Conservation (phyloP, 1,284 basidiomycete genomes). For the Schizopora paradoxa region DNA sequence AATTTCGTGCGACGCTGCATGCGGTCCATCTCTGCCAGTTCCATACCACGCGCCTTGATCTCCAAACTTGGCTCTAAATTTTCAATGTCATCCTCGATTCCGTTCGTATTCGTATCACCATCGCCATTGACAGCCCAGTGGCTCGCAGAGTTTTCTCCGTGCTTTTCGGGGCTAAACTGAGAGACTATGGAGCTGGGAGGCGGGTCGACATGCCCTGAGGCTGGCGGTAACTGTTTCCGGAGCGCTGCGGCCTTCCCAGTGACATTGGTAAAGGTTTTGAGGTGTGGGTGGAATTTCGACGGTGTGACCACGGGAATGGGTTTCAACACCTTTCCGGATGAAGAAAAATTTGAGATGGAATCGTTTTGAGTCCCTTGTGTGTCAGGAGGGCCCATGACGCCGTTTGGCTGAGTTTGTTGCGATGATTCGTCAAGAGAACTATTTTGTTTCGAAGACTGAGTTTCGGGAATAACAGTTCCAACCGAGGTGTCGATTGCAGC, state of each 20-base stretch:
- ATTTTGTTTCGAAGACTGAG: too few relatives aligned
- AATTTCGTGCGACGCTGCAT: background rate
- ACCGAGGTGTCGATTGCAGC: too few relatives aligned
- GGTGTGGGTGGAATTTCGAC: constrained; percentile 16
- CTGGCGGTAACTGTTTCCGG: background rate
- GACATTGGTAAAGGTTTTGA: constrained; percentile 6
- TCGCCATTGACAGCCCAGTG: background rate
- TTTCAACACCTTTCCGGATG: constrained; percentile 5
- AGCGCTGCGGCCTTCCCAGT: too few relatives aligned
- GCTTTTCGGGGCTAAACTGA: background rate
- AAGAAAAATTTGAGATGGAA: too few relatives aligned
- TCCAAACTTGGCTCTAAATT: constrained; percentile 7
- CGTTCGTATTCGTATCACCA: background rate
- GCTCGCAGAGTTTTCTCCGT: constrained; percentile 4
- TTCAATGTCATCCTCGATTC: constrained; percentile 12
- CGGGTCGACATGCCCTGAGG: background rate
- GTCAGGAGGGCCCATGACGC: too few relatives aligned
- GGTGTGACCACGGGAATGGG: constrained; percentile 15
- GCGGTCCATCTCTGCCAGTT: constrained; percentile 11
- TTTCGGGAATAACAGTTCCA: constrained; percentile 10
- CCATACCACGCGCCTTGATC: constrained; percentile 8
- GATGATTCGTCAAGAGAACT: background rate
- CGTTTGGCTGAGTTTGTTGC: background rate
- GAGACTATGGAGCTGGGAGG: constrained; percentile 12
- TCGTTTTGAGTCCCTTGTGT: too few relatives aligned